Base-by-base conservation (phyloP, 2,329 filamentous ascomycete species). In the Zopfia rhizophila region DNA sequence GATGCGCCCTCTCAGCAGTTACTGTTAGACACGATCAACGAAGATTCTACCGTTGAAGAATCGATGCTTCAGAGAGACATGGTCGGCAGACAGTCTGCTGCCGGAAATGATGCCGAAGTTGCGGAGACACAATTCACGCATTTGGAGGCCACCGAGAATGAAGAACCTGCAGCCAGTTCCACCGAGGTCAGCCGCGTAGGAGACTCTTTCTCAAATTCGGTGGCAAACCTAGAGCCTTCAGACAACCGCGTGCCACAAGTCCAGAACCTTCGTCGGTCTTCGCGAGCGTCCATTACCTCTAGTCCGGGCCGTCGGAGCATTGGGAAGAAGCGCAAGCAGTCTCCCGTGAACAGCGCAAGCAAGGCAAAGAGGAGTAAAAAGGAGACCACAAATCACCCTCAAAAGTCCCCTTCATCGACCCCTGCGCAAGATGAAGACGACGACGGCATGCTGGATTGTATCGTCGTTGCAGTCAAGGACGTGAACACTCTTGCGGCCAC, bases 391-490 rank as follows among this genome's bases (percentile, higher is more conserved):
- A 27, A 42, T 12, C 22, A 41, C 13, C 14, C 18, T 24, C 28
- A 22, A 25, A 6, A n/a, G 11, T 3, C 12, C 3, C 19, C 27
- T 31, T 23, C 13, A 7, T 30, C 14, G 10, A 31, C 24, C 3
- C 35, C 12, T 7, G 13, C 28, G 32, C 22, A n/a, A 16, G 24
- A 32, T 8, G 35, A 35, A 6, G 60, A 69, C 4, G 60, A 68
- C 1, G 68, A 72, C 5, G 64, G 61, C 4, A 64, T 74, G 14
- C 63, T 63, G 16, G 73, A 74, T 29, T 73, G 71, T 42, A 76
- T 77, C 36, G 61, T 73, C 12, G 70, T 76, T 14, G 68, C 65
- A 61, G 33, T 53, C n/a, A n/a, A n/a, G n/a, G n/a, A n/a, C n/a
- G n/a, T n/a, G n/a, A n/a, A n/a, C 60, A 72, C 42, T 68, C 63